Conservation (phyloP, 2,329 filamentous ascomycete species). For the Westerdykella aurantiaca region DNA sequence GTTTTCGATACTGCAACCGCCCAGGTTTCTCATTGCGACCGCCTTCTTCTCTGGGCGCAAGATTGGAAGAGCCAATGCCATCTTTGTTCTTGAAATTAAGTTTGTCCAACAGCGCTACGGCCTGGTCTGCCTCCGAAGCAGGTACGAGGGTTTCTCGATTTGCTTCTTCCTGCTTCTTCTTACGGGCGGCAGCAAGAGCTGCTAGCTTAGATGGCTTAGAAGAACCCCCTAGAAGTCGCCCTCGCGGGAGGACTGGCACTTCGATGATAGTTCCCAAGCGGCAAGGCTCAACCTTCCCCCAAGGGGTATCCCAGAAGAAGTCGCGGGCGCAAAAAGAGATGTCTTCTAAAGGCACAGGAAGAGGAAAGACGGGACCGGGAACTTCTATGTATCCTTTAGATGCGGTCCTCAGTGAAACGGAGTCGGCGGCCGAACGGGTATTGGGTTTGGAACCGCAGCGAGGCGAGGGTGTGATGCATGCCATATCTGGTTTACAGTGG, state of each 20-base stretch:
- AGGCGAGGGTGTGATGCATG: constrained; percentile 8
- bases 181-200: constrained; percentile 76
- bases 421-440: not conserved
- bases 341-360: constrained; percentile 9
- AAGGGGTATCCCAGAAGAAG: constrained; percentile 81
- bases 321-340: constrained; percentile 37
- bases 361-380: constrained; percentile 8
- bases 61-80: not conserved
- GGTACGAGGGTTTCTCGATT: constrained; percentile 20
- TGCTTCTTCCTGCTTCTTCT: constrained; percentile 71
- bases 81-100: constrained; percentile 31
- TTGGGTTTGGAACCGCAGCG: not conserved
- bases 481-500: constrained; percentile 1
- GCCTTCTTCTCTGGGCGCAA: not conserved
- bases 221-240: constrained; percentile 73
- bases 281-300: constrained; percentile 66
- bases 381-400: constrained; percentile 5
- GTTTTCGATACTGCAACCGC: constrained; percentile 15
- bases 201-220: constrained; percentile 83
- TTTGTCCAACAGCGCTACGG: constrained; percentile 42
- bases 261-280: constrained; percentile 60
- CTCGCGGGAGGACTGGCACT: constrained; percentile 52
- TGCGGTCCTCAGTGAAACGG: constrained; percentile 1
- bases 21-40: constrained; percentile 5
- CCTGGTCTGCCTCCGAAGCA: constrained; percentile 23